Conservation (phyloP, 305 asterid species). For the Salvia sclarea region DNA sequence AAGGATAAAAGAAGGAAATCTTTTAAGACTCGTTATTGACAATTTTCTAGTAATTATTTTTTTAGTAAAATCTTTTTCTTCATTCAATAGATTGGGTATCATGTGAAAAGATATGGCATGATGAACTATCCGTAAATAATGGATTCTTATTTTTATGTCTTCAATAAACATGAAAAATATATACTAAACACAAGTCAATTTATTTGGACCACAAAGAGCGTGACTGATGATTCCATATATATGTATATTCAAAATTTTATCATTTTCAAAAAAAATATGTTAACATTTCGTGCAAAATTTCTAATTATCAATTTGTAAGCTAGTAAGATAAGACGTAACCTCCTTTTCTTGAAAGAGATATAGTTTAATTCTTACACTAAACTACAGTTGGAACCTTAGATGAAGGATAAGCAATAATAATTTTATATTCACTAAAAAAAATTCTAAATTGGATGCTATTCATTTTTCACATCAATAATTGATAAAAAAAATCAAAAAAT, state of each 20-base stretch:
- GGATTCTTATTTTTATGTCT: not conserved
- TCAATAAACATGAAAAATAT: not conserved
- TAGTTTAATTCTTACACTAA: not conserved
- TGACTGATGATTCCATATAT: not conserved
- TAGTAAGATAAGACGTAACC: slow-evolving; percentile 7
- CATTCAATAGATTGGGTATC: not conserved
- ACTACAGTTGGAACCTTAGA: not conserved
- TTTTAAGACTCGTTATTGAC: too few species aligned
- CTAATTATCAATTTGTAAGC: not conserved
- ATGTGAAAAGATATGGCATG: not conserved
- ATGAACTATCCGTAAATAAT: not conserved
- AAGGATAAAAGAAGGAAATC: too few species aligned
- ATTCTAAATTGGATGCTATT: not conserved
- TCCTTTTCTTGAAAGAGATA: not conserved
- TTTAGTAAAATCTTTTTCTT: not conserved
- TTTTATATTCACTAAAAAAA: too few species aligned
- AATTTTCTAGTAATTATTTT: not conserved
- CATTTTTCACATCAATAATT: slow-evolving; percentile 10
- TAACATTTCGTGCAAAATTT: not conserved
- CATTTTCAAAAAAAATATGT: not conserved
- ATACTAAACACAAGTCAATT: slow-evolving; percentile 10
- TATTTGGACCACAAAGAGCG: slow-evolving; percentile 23
- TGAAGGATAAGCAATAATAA: not conserved
- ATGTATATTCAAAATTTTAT: not conserved
- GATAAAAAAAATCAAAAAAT: not conserved